Percentiles rank a stretch among this genome's conserved stretches.
Conservation (phyloP, 2,329 filamentous ascomycete species). For the Verticillium nonalfalfae region DNA sequence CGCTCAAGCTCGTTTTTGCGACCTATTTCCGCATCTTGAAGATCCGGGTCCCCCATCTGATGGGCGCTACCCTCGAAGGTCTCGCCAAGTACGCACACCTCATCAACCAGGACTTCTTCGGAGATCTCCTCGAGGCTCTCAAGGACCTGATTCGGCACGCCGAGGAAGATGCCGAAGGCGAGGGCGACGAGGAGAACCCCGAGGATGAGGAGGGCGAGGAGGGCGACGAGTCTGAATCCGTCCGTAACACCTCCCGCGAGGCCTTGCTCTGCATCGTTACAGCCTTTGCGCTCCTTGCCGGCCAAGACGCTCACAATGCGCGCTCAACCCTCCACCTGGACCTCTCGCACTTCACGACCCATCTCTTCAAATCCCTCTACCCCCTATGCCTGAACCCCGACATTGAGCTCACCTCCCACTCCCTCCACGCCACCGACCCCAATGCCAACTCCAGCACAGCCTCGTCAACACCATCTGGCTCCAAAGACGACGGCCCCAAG, state of each 20-base stretch:
- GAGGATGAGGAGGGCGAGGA: slow-evolving; percentile 33
- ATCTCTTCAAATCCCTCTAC: slow-evolving; percentile 83
- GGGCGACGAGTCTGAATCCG: slow-evolving; percentile 39
- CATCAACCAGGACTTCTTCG: slow-evolving; percentile 99
- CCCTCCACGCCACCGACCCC: slow-evolving; percentile 50
- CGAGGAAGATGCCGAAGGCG: slow-evolving; percentile 42
- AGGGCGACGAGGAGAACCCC: slow-evolving; percentile 27
- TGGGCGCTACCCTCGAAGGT: slow-evolving; percentile 95
- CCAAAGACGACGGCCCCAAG: slow-evolving; percentile 46
- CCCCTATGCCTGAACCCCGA: slow-evolving; percentile 75
- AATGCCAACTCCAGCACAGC: slow-evolving; percentile 52
- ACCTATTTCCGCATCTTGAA: slow-evolving; percentile 95
- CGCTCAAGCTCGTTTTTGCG: slow-evolving; percentile 90
- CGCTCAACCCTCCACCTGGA: slow-evolving; percentile 79
- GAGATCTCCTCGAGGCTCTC: slow-evolving; percentile 86
- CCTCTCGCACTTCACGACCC: slow-evolving; percentile 88
- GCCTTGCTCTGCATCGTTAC: slow-evolving; percentile 91
- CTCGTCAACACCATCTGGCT: slow-evolving; percentile 24
- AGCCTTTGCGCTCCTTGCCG: slow-evolving; percentile 90
- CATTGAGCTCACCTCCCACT: slow-evolving; percentile 73
- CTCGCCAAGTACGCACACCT: slow-evolving; percentile 90
- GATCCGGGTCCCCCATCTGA: slow-evolving; percentile 70
- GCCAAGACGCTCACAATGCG: slow-evolving; percentile 85
- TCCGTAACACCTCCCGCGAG: slow-evolving; percentile 76
- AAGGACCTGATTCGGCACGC: slow-evolving; percentile 85